Evolutionary conservation across 495 filamentous ascomycete species (phyloP).

Genomic region (Astrocystis sublimbata): DNA sequence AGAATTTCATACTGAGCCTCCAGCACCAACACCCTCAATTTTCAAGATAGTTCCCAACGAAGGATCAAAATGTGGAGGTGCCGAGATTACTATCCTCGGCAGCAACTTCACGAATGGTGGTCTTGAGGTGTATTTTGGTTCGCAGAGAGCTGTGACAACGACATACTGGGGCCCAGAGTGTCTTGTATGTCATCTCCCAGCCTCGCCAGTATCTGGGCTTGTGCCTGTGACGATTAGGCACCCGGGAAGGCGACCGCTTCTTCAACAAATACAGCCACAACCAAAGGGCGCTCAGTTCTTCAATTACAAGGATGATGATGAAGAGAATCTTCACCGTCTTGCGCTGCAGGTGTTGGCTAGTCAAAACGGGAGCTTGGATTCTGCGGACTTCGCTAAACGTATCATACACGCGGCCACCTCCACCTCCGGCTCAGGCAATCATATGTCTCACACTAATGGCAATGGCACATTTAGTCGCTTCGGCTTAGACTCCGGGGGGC

Average conservation of each 20-base stretch:
- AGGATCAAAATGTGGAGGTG: slow-evolving; percentile 77
- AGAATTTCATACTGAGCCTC: slow-evolving; percentile 39
- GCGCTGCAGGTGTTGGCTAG: slow-evolving; percentile 59
- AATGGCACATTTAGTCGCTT: slow-evolving; percentile 29
- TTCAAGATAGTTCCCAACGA: slow-evolving; percentile 79
- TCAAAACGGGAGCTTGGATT: slow-evolving; percentile 57
- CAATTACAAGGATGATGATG: slow-evolving; percentile 76
- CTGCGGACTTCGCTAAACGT: slow-evolving; percentile 52
- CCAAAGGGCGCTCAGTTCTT: too few species aligned
- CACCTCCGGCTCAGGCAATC: slow-evolving; percentile 27
- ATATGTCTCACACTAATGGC: slow-evolving; percentile 21
- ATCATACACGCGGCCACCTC: slow-evolving; percentile 45
- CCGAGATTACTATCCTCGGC: slow-evolving; percentile 82
- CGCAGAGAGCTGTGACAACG: slow-evolving; percentile 72
- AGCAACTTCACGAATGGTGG: slow-evolving; percentile 71
- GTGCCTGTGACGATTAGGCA: slow-evolving; percentile 74
- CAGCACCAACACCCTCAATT: slow-evolving; percentile 56
- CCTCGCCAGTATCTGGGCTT: slow-evolving; percentile 64
- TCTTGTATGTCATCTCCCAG: slow-evolving; percentile 82
- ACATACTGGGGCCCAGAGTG: slow-evolving; percentile 80
- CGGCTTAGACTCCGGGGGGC: slow-evolving; percentile 31
- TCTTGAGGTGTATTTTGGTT: slow-evolving; percentile 85
- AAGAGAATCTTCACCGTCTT: slow-evolving; percentile 67
- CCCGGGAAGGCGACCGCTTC: slow-evolving; percentile 38
- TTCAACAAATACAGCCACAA: slow-evolving; percentile 50